Conservation (phyloP, 257 asterid genomes). For the Solanum dulcamara region DNA sequence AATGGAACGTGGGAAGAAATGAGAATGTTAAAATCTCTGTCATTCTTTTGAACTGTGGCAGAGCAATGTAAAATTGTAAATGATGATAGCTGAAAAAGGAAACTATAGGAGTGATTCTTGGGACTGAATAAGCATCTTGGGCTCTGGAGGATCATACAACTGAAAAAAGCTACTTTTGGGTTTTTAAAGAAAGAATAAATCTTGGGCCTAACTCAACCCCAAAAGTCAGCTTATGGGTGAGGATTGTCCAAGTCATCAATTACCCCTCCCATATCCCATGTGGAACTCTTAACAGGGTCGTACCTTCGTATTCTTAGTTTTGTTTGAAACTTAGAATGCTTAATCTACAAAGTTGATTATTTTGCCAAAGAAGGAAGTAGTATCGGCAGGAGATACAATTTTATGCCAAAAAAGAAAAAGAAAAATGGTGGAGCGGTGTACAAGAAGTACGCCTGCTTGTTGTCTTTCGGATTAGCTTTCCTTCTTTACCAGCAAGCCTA, state of each 20-base stretch:
- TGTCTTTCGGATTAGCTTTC: neutral
- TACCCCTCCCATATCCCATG: neutral
- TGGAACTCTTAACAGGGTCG: neutral
- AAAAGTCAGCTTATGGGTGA: neutral
- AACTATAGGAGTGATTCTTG: neutral
- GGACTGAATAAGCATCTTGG: neutral
- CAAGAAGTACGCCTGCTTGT: neutral
- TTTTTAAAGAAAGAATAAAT: neutral
- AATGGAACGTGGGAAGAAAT: neutral
- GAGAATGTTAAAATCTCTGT: neutral
- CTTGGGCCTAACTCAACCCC: neutral
- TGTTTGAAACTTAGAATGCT: neutral
- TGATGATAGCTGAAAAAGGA: neutral
- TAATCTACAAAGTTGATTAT: neutral
- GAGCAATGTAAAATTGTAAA: neutral
- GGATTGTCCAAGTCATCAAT: neutral
- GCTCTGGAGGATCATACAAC: neutral
- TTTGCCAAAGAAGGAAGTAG: neutral
- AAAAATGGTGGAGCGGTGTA: neutral
- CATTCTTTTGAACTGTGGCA: neutral
- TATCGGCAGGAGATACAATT: neutral
- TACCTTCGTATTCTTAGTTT: neutral
- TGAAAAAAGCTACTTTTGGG: neutral
- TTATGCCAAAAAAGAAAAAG: neutral
- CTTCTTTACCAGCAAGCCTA: too few species aligned